Evolutionary conservation across 2,329 filamentous ascomycete genomes (phyloP).

Genomic region (Colletotrichum siamense): DNA sequence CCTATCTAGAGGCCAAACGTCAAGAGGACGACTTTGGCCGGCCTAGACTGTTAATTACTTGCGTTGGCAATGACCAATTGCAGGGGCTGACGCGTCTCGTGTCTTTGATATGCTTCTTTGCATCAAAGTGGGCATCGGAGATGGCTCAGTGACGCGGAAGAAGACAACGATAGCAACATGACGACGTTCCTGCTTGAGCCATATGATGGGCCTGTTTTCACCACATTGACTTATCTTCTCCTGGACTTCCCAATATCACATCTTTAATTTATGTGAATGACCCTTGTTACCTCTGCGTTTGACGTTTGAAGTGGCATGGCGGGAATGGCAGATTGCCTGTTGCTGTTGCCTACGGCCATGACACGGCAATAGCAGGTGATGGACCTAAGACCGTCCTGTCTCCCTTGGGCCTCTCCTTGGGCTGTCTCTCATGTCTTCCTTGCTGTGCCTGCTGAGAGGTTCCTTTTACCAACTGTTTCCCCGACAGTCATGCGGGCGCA

Average conservation of each 20-base stretch:
- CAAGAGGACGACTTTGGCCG: not conserved
- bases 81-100: slow-evolving; percentile 2
- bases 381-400: not conserved
- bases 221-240: not conserved
- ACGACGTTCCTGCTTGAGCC: not conserved
- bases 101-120: not conserved
- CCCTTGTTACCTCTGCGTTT: not conserved
- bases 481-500: not conserved
- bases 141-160: not conserved
- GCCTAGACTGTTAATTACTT: not conserved
- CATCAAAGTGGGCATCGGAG: not conserved
- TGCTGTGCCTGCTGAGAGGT: not conserved
- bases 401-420: not conserved
- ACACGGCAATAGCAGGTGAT: not conserved
- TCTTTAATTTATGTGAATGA: not conserved
- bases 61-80: not conserved
- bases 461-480: not conserved
- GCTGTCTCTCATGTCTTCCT: not conserved
- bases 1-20: not conserved
- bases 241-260: not conserved
- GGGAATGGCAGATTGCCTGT: not conserved
- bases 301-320: not conserved
- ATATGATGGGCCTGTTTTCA: not conserved
- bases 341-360: not conserved
- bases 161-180: not conserved